These are phyloP conservation scores for Eustoma russellianum DNA, from an alignment of 257 asterid genomes.

Conservation along the genomic window DNA sequence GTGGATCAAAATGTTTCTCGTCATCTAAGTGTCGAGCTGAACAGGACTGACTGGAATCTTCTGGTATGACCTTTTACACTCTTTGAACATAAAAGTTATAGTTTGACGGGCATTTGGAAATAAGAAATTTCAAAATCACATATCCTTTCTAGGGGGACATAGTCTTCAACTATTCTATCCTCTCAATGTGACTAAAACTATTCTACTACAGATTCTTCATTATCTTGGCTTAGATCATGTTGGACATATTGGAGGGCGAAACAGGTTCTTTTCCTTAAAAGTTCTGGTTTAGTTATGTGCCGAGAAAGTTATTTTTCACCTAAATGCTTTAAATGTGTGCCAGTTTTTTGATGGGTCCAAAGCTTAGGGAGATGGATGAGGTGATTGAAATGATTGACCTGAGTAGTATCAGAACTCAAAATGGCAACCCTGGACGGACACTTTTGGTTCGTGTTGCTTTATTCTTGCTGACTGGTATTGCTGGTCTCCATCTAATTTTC, in stretches of 20 bases:
- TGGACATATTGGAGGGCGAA: constrained; percentile 93
- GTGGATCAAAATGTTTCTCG: constrained; percentile 91
- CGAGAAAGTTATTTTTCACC: neutral
- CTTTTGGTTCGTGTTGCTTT: constrained; percentile 95
- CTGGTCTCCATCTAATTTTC: constrained; percentile 35
- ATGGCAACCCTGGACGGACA: constrained; percentile 45
- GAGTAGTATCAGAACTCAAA: constrained; percentile 28
- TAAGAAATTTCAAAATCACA: neutral
- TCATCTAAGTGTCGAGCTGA: constrained; percentile 60
- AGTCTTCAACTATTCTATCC: neutral
- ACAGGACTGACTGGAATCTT: constrained; percentile 64
- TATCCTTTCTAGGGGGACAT: neutral
- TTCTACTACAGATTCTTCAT: constrained; percentile 75
- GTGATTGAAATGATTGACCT: constrained; percentile 57
- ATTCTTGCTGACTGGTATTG: constrained; percentile 42
- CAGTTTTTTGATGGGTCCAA: constrained; percentile 77
- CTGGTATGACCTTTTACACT: constrained; percentile 34
- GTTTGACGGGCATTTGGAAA: neutral
- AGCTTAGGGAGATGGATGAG: constrained; percentile 84
- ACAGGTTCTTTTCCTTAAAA: constrained; percentile 32
- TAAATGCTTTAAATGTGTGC: constrained; percentile 11
- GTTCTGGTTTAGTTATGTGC: neutral
- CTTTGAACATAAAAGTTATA: neutral
- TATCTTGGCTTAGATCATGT: constrained; percentile 96
- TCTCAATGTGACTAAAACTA: constrained; percentile 15